phyloP scores from a whole-genome alignment of 1,284 basidiomycete species.

The Puccinia polysora region DNA sequence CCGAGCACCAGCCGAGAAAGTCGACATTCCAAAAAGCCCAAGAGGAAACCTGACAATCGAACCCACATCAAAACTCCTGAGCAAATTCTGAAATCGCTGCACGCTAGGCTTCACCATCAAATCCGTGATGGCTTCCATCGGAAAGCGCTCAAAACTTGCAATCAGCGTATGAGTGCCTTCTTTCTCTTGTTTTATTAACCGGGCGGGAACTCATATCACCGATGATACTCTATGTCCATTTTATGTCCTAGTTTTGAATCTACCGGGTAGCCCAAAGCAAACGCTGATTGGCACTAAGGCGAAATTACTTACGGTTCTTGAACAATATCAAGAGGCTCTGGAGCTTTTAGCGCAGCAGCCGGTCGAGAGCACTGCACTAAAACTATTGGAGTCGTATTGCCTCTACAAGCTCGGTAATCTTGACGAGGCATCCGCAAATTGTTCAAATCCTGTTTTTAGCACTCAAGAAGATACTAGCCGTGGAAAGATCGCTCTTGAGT shows the following conservation, averaged over 20 bases:
- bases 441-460: background rate
- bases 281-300: constrained; percentile 22
- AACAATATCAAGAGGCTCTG: constrained; percentile 30
- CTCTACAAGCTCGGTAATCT: constrained; percentile 29
- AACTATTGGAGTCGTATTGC: constrained; percentile 29
- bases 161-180: constrained; percentile 11
- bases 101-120: constrained; percentile 22
- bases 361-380: background rate
- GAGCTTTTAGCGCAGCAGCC: background rate
- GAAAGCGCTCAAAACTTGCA: constrained; percentile 32
- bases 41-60: too few relatives aligned
- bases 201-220: background rate
- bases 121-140: constrained; percentile 26
- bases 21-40: too few relatives aligned
- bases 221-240: background rate
- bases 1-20: too few relatives aligned
- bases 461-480: constrained; percentile 1
- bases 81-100: background rate
- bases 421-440: background rate
- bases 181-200: background rate
- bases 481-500: constrained; percentile 16
- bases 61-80: background rate
- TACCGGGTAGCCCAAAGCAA: background rate
- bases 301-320: constrained; percentile 27
- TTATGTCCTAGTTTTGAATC: background rate